Conservation (phyloP, 306 rosid species). For the Quercus aquifolioides region DNA sequence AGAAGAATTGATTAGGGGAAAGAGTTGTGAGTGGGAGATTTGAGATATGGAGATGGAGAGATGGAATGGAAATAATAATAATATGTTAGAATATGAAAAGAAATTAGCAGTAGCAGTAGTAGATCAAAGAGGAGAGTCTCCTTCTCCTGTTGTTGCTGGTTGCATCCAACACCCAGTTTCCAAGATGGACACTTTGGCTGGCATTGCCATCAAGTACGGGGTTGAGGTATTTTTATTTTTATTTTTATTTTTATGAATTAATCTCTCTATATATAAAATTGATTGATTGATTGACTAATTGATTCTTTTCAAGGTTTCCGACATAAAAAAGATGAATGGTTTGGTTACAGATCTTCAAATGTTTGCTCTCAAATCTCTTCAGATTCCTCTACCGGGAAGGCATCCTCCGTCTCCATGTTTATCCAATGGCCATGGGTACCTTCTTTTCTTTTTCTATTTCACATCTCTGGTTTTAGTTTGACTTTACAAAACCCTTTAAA, state of each 20-base stretch:
- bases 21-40: slow-evolving; percentile 24
- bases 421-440: slow-evolving; percentile 39
- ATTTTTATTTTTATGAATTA: no score
- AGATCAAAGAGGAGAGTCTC: slow-evolving; percentile 18
- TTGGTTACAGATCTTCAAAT: slow-evolving; percentile 88
- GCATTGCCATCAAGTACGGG: slow-evolving; percentile 91
- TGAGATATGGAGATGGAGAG: slow-evolving; percentile 39
- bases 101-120: neutral
- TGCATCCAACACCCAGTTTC: slow-evolving; percentile 67
- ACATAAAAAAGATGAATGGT: slow-evolving; percentile 73
- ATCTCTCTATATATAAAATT: neutral
- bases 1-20: no score
- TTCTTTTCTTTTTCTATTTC: neutral
- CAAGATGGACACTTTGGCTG: slow-evolving; percentile 83
- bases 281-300: neutral
- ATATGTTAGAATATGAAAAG: neutral
- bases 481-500: no score
- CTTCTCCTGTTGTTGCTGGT: slow-evolving; percentile 12
- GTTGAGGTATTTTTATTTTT: slow-evolving; percentile 55
- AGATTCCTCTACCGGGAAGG: slow-evolving; percentile 88
- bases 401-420: slow-evolving; percentile 86
- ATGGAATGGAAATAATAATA: slow-evolving; percentile 26
- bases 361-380: slow-evolving; percentile 80
- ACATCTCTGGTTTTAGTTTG: no score
- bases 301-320: slow-evolving; percentile 53